Evolutionary conservation across 176 grass and related monocot species (phyloP), one percentile per base, ranked within the genome.

Genomic region (Aegilops longissima): DNA sequence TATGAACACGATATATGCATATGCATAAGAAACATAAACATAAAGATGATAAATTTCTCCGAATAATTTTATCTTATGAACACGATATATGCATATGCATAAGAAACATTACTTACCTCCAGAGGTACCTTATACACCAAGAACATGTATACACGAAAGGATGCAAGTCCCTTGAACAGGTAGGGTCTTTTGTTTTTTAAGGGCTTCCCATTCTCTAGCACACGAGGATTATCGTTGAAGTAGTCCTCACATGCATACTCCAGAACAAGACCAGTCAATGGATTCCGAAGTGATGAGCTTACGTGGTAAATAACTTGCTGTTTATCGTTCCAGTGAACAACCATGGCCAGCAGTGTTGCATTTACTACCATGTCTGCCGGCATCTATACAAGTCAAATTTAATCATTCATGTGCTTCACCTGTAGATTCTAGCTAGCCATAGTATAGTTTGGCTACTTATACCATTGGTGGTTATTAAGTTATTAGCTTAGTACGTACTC

Each of bases 301-400:
- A 40, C 38, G 38, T 78, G 76, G 52, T 61, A 78, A n/a, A 78
- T n/a, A 17, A 45, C 62, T 47, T 81, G 39, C 27, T 39, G 5
- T 11, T 21, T 27, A 3, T 47, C 62, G 6, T 31, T 12, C 5
- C 27, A 81, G 38, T 81, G 61, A 21, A 17, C 13, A 0, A 25
- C 61, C 35, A 81, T 81, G 25, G 79, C 62, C 21, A 67, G 38
- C 13, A 67, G 1, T 9, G 17, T 51, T 67, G 62, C 62, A 67
- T 51, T 81, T 3, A 67, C 18, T 39, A 81, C 62, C 79, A 81
- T 81, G 39, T 81, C 79, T 33, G 33, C 61, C 1, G 79, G 62
- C 14, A 66, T 31, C 63, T 31, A 66, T 16, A 65, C 1, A 29
- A 9, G 39, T 10, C 39, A 9, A 10, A 8, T 42, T 10, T 42